Evolutionary conservation across 2,329 filamentous ascomycete species (phyloP), one percentile per base, ranked within the genome.

Genomic region (Phoma sp.): DNA sequence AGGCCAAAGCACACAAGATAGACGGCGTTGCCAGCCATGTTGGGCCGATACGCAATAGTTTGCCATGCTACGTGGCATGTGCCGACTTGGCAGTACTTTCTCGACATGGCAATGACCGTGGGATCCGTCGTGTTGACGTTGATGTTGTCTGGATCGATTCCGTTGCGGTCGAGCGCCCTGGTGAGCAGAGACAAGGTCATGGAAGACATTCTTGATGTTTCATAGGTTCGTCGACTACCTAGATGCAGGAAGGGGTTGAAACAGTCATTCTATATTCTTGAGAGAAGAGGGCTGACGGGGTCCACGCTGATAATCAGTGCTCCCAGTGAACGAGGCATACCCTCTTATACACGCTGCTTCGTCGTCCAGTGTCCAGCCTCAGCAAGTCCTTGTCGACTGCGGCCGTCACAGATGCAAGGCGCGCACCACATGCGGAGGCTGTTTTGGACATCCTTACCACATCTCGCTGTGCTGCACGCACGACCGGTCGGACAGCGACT

Each of bases 41-140:
- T 78, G 0, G 84, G 84, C 32, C 79, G 75, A 67, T 86, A 86
- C 27, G 78, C 73, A 59, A 84, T 81, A 9, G 76, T 77, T 2
- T 78, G 81, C 27, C 71, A 75, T 45, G 75, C 60, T n/a, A 81
- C 72, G 0, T 79, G 76, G 56, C 81, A 83, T 31, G 68, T 71
- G 43, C 75, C 73, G n/a, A 77, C 58, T 35, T 51, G 59, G 55
- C 64, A 70, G 48, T 64, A 64, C 47, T 62, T 64, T 36, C 53
- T 53, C n/a, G 58, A 57, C 57, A 60, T 62, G 31, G 41, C 57
- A 32, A 66, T 65, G 17, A 52, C 41, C 12, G 52, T 44, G 22
- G 55, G 57, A 39, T 67, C 49, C 2, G 55, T 67, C 9, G 63
- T 58, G 37, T 36, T 62, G 48, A 62, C 24, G 32, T 67, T 52